A percentile compares a stretch with the other conserved stretches of the same genome.
phyloP scores from a whole-genome alignment of 2,329 filamentous ascomycete species.

The Hypoxylon sp. region DNA sequence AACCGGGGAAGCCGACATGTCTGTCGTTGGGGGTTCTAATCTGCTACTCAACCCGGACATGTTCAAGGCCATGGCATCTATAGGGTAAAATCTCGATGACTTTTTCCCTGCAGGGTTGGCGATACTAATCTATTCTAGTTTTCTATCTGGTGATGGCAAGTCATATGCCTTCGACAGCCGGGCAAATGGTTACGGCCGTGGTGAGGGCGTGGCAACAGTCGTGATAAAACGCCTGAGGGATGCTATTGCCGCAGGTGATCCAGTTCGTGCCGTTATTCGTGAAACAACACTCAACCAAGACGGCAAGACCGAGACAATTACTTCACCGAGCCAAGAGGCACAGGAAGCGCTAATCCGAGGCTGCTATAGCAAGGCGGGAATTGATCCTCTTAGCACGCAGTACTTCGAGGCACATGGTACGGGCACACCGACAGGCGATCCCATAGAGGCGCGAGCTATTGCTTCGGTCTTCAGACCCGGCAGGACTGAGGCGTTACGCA shows the following conservation, averaged over 20 bases:
- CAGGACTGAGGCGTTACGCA: constrained; percentile 53
- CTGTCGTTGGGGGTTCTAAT: constrained; percentile 49
- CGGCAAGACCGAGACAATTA: constrained; percentile 33
- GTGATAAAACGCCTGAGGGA: constrained; percentile 57
- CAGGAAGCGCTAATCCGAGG: constrained; percentile 41
- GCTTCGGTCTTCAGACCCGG: constrained; percentile 45
- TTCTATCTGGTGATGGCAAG: constrained; percentile 9
- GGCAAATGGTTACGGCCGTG: constrained; percentile 60
- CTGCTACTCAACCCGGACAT: constrained; percentile 48
- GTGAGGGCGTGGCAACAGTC: constrained; percentile 59
- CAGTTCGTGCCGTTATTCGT: constrained; percentile 53
- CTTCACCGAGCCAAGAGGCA: constrained; percentile 18
- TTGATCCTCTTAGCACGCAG: constrained; percentile 20
- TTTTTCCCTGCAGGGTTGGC: neutral
- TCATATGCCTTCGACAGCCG: constrained; percentile 12
- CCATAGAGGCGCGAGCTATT: constrained; percentile 41
- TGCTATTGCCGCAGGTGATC: constrained; percentile 48
- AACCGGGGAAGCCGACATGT: constrained; percentile 29
- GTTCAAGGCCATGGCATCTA: constrained; percentile 61
- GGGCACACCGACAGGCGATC: constrained; percentile 44
- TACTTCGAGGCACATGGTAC: constrained; percentile 49
- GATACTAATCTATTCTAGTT: neutral
- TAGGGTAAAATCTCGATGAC: constrained; percentile 38
- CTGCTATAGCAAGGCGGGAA: constrained; percentile 36
- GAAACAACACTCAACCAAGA: constrained; percentile 30